Conservation (phyloP, 108 stramenopile genomes). For the Nitzschia sp. region DNA sequence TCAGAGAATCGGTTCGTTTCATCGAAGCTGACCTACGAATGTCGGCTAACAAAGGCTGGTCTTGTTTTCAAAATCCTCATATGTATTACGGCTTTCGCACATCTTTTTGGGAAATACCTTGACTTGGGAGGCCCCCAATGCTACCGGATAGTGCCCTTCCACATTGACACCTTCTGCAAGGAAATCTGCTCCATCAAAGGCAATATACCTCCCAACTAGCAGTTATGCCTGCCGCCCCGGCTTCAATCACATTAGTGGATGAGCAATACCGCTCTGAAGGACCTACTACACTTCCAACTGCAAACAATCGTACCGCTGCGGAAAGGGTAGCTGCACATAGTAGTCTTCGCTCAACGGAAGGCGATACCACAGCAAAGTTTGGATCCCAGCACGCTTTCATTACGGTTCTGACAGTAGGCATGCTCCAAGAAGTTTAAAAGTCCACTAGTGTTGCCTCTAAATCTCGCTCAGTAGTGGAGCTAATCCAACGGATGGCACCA, state of each 20-base stretch:
- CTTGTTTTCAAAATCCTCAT: neutral
- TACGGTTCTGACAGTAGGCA: too few species aligned
- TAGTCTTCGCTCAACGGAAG: slow-evolving; percentile 19
- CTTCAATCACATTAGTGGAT: neutral
- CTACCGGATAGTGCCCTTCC: too few species aligned
- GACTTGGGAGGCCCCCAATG: too few species aligned
- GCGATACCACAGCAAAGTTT: slow-evolving; percentile 17
- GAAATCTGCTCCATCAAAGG: neutral
- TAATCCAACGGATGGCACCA: too few species aligned
- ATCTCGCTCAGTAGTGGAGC: too few species aligned
- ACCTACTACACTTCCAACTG: neutral
- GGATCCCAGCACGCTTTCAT: slow-evolving; percentile 8
- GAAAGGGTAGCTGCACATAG: neutral
- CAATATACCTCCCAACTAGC: slow-evolving; percentile 1
- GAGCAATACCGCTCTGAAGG: too few species aligned
- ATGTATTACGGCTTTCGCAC: neutral
- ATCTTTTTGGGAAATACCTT: too few species aligned
- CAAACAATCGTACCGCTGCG: neutral
- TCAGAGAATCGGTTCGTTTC: neutral
- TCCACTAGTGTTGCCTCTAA: too few species aligned
- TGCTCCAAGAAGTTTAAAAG: too few species aligned
- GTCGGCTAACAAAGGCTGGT: neutral
- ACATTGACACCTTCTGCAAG: neutral
- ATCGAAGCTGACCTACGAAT: neutral
- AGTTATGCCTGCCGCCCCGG: neutral